A percentile compares a stretch with the other conserved stretches of the same genome.
phyloP scores from a whole-genome alignment of 495 filamentous ascomycete genomes.

The Hypoxylon cercidicola region DNA sequence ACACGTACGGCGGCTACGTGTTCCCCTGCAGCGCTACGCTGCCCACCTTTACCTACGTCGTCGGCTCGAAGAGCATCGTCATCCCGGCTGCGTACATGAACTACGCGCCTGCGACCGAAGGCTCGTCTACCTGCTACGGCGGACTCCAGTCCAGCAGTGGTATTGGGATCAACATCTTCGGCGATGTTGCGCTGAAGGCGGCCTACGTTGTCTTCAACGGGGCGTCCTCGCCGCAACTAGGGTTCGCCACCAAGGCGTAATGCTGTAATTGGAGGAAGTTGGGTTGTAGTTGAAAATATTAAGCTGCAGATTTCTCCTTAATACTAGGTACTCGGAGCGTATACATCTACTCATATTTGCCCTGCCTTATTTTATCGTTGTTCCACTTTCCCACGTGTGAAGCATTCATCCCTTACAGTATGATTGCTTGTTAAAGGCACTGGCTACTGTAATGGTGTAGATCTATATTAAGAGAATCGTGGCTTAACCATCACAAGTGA shows the following conservation, averaged over 20 bases:
- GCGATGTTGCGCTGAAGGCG: slow-evolving; percentile 82
- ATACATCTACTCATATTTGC: too few relatives aligned
- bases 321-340: too few relatives aligned
- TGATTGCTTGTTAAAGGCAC: too few relatives aligned
- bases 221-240: not conserved
- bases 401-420: too few relatives aligned
- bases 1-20: slow-evolving; percentile 67
- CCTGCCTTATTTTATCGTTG: too few relatives aligned
- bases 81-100: slow-evolving; percentile 67
- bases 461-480: too few relatives aligned
- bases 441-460: too few relatives aligned
- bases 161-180: slow-evolving; percentile 75
- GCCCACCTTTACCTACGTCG: slow-evolving; percentile 70
- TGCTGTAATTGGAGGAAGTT: too few relatives aligned
- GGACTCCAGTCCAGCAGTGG: slow-evolving; percentile 71
- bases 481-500: too few relatives aligned
- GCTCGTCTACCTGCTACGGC: slow-evolving; percentile 64
- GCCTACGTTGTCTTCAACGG: slow-evolving; percentile 78
- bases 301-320: too few relatives aligned
- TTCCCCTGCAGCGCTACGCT: slow-evolving; percentile 71
- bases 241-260: not conserved
- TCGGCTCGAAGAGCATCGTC: slow-evolving; percentile 59
- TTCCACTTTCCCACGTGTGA: too few relatives aligned
- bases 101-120: slow-evolving; percentile 54
- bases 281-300: too few relatives aligned